phyloP scores from a whole-genome alignment of 2,329 filamentous ascomycete species.

The Fusarium sp. region DNA sequence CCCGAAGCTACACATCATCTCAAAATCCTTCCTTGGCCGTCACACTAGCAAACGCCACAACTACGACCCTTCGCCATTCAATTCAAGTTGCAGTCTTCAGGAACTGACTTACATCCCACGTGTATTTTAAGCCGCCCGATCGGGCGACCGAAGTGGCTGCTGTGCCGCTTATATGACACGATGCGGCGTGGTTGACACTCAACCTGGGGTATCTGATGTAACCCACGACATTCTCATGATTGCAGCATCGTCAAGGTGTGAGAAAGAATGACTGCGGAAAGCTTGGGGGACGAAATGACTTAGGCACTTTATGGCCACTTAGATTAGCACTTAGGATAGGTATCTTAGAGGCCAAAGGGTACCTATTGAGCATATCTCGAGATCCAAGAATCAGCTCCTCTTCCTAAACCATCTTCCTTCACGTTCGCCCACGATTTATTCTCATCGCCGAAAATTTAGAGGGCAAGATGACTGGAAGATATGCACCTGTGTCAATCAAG shows the following conservation, averaged over 20 bases:
- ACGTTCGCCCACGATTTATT: too few relatives aligned
- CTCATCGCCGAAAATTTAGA: too few relatives aligned
- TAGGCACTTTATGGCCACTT: rapidly evolving
- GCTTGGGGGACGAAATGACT: not conserved
- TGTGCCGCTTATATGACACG: constrained; percentile 11
- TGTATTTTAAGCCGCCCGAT: constrained; percentile 34
- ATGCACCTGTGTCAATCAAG: too few relatives aligned
- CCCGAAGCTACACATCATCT: not conserved
- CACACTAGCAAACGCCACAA: constrained; percentile 13
- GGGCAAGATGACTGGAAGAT: too few relatives aligned
- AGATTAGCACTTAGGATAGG: not conserved
- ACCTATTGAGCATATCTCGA: too few relatives aligned
- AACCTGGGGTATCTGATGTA: not conserved
- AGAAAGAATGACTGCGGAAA: not conserved
- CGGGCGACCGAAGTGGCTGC: constrained; percentile 36
- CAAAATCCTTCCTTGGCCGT: constrained; percentile 1
- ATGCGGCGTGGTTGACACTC: not conserved
- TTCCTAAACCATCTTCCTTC: too few relatives aligned
- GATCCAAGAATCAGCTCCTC: too few relatives aligned
- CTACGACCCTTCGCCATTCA: not conserved
- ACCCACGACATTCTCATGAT: not conserved
- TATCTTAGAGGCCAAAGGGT: too few relatives aligned
- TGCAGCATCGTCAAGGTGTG: not conserved
- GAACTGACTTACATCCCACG: constrained; percentile 28
- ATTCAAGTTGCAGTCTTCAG: constrained; percentile 4